Evolutionary conservation across 148 eudicot species (phyloP).

Genomic region (Salicornia ramosissima): DNA sequence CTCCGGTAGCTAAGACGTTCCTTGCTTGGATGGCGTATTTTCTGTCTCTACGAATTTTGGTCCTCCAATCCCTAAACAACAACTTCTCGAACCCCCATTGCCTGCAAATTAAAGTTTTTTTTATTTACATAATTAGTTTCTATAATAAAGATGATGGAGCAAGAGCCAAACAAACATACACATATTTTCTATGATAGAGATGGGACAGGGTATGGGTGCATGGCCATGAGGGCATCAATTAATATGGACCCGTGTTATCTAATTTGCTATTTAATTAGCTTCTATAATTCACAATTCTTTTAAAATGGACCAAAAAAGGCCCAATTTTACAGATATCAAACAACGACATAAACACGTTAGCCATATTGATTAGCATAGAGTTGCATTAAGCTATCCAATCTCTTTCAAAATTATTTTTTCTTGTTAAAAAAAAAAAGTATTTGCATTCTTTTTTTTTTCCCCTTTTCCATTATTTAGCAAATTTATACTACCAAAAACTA

Average conservation of each 20-base stretch:
- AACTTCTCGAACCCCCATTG: slow-evolving; percentile 72
- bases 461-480: not conserved
- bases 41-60: slow-evolving; percentile 44
- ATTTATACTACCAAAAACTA: slow-evolving; percentile 9
- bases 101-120: slow-evolving; percentile 21
- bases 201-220: slow-evolving; percentile 3
- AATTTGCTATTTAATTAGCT: too few species aligned
- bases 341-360: too few species aligned
- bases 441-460: slow-evolving; percentile 11
- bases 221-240: too few species aligned
- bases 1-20: slow-evolving; percentile 51
- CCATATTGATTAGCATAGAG: slow-evolving; percentile 1
- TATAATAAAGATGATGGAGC: not conserved
- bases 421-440: slow-evolving; percentile 12
- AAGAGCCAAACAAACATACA: not conserved
- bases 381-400: slow-evolving; percentile 11
- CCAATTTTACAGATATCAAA: too few species aligned
- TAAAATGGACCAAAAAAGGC: too few species aligned
- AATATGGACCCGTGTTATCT: too few species aligned
- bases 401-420: slow-evolving; percentile 16
- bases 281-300: too few species aligned
- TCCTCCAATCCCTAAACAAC: slow-evolving; percentile 45
- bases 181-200: not conserved
- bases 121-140: not conserved
- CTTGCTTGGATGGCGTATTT: slow-evolving; percentile 61